phyloP scores from a whole-genome alignment of 2,329 filamentous ascomycete species.

The Arthrobotrys megalospora region DNA sequence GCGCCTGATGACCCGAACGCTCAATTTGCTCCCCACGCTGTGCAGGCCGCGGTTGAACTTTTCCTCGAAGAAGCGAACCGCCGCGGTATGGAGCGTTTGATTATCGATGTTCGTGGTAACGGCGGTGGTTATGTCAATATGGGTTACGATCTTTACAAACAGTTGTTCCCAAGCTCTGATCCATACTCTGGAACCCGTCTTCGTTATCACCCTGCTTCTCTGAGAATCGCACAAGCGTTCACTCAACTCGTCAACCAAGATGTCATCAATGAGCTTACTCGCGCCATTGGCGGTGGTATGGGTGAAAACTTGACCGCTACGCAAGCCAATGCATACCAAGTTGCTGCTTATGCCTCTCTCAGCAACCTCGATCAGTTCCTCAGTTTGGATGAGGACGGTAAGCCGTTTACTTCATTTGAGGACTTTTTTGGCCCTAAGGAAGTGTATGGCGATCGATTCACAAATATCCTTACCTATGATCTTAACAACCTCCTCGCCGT shows the following conservation, averaged over 20 bases:
- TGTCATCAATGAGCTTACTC: conserved; percentile 38
- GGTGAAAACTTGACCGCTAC: conserved; percentile 35
- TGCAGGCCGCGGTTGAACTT: conserved; percentile 54
- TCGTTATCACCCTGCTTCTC: conserved; percentile 66
- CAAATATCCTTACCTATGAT: conserved; percentile 64
- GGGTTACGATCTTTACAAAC: conserved; percentile 71
- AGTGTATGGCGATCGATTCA: conserved; percentile 67
- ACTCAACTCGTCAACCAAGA: conserved; percentile 49
- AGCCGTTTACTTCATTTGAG: conserved; percentile 68
- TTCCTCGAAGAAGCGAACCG: conserved; percentile 70
- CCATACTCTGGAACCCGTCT: conserved; percentile 70
- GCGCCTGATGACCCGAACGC: conserved; percentile 43
- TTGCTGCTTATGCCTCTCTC: conserved; percentile 43
- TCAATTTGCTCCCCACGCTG: conserved; percentile 43
- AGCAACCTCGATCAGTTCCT: conserved; percentile 65
- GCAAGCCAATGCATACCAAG: conserved; percentile 26
- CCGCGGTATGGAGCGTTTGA: conserved; percentile 69
- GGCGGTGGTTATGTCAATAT: conserved; percentile 72
- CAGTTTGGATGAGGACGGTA: conserved; percentile 64
- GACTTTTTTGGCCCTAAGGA: conserved; percentile 68
- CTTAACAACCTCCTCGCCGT: conserved; percentile 63
- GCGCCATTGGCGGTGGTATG: conserved; percentile 48
- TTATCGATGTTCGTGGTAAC: conserved; percentile 77
- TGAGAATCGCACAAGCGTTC: conserved; percentile 49
- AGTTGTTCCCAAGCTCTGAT: conserved; percentile 71